Evolutionary conservation across 371 early-diverging fungal genomes (phyloP).

Genomic region (Mycotypha africana): DNA sequence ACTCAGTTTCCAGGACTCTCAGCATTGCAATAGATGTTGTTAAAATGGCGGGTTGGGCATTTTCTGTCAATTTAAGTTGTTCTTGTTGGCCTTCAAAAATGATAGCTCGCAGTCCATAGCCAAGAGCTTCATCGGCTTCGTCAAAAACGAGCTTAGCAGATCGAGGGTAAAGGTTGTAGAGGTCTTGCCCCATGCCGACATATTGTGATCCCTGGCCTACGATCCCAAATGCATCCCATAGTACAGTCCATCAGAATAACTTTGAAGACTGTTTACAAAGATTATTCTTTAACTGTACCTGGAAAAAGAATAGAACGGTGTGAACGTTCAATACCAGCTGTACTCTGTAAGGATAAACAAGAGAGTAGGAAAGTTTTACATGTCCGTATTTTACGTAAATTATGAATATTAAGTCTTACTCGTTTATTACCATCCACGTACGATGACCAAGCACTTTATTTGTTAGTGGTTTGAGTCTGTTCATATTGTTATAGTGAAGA

Average conservation of each 20-base stretch:
- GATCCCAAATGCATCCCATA: background rate
- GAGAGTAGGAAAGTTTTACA: too few relatives aligned
- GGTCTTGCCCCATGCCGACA: constrained; percentile 91
- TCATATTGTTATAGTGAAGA: constrained; percentile 2
- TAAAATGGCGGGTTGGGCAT: constrained; percentile 95
- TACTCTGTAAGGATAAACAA: too few relatives aligned
- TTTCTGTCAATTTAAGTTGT: constrained; percentile 75
- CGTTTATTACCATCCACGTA: constrained; percentile 17
- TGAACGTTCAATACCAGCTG: constrained; percentile 47
- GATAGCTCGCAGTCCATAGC: constrained; percentile 57
- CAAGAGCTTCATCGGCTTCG: constrained; percentile 83
- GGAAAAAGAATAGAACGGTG: constrained; percentile 52
- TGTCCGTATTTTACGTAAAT: too few relatives aligned
- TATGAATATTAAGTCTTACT: too few relatives aligned
- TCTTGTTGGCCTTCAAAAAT: constrained; percentile 85
- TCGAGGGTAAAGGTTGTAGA: constrained; percentile 66
- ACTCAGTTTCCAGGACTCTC: constrained; percentile 80
- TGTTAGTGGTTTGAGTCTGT: background rate
- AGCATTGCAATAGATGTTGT: constrained; percentile 86
- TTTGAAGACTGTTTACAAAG: too few relatives aligned
- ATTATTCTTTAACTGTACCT: too few relatives aligned
- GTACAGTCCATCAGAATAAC: background rate
- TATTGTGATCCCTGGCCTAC: constrained; percentile 85
- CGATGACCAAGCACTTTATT: constrained; percentile 8
- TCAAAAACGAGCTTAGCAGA: constrained; percentile 81